phyloP scores from a whole-genome alignment of 208 protist species.

The Trypanosoma cruzi region DNA sequence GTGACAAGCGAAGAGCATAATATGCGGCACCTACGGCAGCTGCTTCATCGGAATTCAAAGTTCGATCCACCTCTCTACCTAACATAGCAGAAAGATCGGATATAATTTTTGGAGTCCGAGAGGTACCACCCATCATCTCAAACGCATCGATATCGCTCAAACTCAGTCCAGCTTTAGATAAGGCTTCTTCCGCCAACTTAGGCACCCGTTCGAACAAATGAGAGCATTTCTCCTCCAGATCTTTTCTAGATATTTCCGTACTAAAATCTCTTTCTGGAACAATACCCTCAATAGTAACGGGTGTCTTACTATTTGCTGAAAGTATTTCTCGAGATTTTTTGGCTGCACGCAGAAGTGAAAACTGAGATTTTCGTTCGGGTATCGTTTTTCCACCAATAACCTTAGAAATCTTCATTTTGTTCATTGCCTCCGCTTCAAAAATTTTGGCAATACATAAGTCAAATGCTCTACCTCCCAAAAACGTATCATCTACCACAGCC shows the following conservation, averaged over 20 bases:
- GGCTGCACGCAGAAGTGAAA: slow-evolving; percentile 88
- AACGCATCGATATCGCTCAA: slow-evolving; percentile 64
- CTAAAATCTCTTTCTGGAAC: slow-evolving; percentile 81
- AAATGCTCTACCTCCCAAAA: slow-evolving; percentile 88
- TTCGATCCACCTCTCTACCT: slow-evolving; percentile 73
- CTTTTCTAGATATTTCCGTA: slow-evolving; percentile 62
- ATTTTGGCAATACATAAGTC: slow-evolving; percentile 89
- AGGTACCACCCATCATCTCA: slow-evolving; percentile 90
- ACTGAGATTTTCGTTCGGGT: slow-evolving; percentile 80
- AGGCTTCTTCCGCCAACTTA: slow-evolving; percentile 49
- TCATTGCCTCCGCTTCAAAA: slow-evolving; percentile 86
- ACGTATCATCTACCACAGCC: slow-evolving; percentile 69
- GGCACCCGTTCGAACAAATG: slow-evolving; percentile 70
- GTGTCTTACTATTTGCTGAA: slow-evolving; percentile 89
- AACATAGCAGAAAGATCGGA: slow-evolving; percentile 55
- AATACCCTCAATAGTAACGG: slow-evolving; percentile 91
- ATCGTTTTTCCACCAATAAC: slow-evolving; percentile 47
- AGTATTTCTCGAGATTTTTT: slow-evolving; percentile 91
- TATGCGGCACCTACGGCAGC: slow-evolving; percentile 87
- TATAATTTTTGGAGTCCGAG: slow-evolving; percentile 87
- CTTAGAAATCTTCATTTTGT: slow-evolving; percentile 59
- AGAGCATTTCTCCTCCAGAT: slow-evolving; percentile 89
- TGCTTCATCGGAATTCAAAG: slow-evolving; percentile 92
- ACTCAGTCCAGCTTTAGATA: slow-evolving; percentile 45
- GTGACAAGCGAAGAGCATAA: slow-evolving; percentile 80